A percentile compares a stretch with the other conserved stretches of the same genome.
phyloP scores from a whole-genome alignment of 176 grass and related monocot genomes.

The Hordeum marinum region DNA sequence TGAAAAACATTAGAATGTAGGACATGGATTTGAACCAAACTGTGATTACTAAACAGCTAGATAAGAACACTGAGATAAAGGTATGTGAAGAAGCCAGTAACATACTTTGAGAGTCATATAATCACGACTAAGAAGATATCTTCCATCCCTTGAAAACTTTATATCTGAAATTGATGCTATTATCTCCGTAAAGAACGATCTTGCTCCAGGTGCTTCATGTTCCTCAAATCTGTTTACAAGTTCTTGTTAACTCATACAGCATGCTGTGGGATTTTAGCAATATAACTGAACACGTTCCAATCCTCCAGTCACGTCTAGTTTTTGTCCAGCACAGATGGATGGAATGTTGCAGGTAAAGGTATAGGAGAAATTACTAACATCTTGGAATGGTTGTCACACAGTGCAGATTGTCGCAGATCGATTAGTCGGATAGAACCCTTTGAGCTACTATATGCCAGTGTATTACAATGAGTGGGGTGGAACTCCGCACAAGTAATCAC shows the following conservation, averaged over 20 bases:
- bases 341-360: slow-evolving; percentile 24
- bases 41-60: not conserved
- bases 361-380: slow-evolving; percentile 55
- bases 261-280: slow-evolving; percentile 1
- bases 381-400: slow-evolving; percentile 96
- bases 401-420: slow-evolving; percentile 92
- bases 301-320: not conserved
- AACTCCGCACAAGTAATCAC: slow-evolving; percentile 99
- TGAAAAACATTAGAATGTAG: not conserved
- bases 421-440: slow-evolving; percentile 98
- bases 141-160: slow-evolving; percentile 80
- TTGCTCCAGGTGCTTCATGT: slow-evolving; percentile 72
- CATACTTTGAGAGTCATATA: slow-evolving; percentile 96
- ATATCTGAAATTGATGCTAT: slow-evolving; percentile 89
- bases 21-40: not conserved
- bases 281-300: not conserved
- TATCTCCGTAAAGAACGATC: slow-evolving; percentile 94
- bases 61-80: not conserved
- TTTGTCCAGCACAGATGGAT: slow-evolving; percentile 1
- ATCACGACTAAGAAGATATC: slow-evolving; percentile 90
- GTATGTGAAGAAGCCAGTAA: not conserved
- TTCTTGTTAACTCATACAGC: slow-evolving; percentile 27
- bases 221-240: slow-evolving; percentile 73
- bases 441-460: slow-evolving; percentile 96
- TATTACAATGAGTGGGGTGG: slow-evolving; percentile 90